Evolutionary conservation across 352 stramenopile species (phyloP), one percentile per base, ranked within the genome.

Genomic region (Halophytophthora polymorphica): DNA sequence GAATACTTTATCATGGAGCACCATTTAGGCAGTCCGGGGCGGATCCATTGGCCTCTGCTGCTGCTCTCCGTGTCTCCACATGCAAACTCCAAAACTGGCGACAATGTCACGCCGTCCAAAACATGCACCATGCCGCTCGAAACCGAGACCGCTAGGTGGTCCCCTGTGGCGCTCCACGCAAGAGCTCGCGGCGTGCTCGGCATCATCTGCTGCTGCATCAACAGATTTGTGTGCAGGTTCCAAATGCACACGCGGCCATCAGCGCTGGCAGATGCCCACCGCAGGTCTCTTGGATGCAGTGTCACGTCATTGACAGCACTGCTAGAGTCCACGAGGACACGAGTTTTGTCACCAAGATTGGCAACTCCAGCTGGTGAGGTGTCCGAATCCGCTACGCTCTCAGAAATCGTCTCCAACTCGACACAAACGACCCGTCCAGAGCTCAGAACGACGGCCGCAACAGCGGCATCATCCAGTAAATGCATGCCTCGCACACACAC

Each of bases 1-100:
- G 63, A 78, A 28, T 89, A 93, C 47, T 70, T 74, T 1, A 90
- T 42, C 7, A 51, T 48, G 5, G 58, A 75, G 35, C 75, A 87
- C 75, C 71, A 86, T 34, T 78, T 86, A 11, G 65, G 58, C 12
- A 66, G 40, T 39, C 18, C 31, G 35, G 28, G 21, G 31, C 33
- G n/a, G 19, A 25, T 55, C 21, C 22, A 39, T 45, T 62, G 45
- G 3, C 39, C 34, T 11, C 13, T 57, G 21, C 47, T 46, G 29
- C 13, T 13, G 23, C 28, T 56, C 2, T 64, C 60, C 2, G 45
- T 17, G 7, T 64, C 55, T 19, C 55, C 50, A 10, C 56, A 65
- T 35, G 23, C 19, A 21, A 69, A 69, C 17, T 69, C 41, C 18
- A 63, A 10, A 6, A 62, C 31, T 37, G 11, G 13, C 14, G 58